Evolutionary conservation across 176 grass and related monocot species (phyloP).

Genomic region (Oropetium thomaeum): DNA sequence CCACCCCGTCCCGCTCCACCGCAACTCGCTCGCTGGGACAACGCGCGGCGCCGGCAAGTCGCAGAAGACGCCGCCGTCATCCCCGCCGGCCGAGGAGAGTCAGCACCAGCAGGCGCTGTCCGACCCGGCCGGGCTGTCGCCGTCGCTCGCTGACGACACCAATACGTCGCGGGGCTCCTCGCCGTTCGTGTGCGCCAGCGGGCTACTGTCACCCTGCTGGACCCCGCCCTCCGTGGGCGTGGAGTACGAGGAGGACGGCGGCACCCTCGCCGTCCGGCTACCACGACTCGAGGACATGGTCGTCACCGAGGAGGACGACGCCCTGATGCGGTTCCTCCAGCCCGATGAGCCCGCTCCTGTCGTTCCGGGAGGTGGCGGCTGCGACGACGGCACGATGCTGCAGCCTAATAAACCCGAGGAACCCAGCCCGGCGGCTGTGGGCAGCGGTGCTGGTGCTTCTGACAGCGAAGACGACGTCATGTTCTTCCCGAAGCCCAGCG

Average conservation of each 20-base stretch:
- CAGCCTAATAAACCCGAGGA: neutral
- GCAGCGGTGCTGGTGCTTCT: neutral
- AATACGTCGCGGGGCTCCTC: neutral
- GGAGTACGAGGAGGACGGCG: conserved; percentile 39
- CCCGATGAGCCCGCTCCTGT: neutral
- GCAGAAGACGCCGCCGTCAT: neutral
- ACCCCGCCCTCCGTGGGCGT: conserved; percentile 18
- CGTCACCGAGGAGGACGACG: conserved; percentile 37
- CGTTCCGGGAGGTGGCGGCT: neutral
- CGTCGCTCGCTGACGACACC: neutral
- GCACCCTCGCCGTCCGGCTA: conserved; percentile 9
- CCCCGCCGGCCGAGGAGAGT: neutral
- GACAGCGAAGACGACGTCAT: too few relatives aligned
- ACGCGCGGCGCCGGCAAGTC: conserved; percentile 51
- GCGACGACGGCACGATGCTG: neutral
- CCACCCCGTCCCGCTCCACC: conserved; percentile 62
- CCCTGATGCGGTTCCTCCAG: conserved; percentile 17
- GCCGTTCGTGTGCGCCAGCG: neutral
- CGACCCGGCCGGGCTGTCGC: neutral
- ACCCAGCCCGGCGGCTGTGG: neutral
- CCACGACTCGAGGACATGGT: conserved; percentile 35
- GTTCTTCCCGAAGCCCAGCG: neutral
- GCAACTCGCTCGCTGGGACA: conserved; percentile 81
- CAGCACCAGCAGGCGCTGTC: neutral
- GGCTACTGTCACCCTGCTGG: conserved; percentile 14